Evolutionary conservation across 169 alveolate genomes (phyloP).

Genomic region (Eimeria praecox): DNA sequence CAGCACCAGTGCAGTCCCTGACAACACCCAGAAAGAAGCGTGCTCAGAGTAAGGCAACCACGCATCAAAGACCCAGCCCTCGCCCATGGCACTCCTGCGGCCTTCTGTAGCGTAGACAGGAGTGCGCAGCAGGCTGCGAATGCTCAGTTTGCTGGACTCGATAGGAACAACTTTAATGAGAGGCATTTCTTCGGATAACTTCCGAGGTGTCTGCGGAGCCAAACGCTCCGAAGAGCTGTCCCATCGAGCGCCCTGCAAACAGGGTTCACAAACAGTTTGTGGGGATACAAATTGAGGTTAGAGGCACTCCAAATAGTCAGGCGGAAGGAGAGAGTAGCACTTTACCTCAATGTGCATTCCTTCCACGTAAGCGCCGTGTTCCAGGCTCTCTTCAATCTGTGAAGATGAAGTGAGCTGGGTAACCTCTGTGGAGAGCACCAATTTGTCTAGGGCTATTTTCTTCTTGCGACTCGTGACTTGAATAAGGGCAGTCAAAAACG

Average conservation of each 20-base stretch:
- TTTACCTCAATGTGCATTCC: slow-evolving; percentile 86
- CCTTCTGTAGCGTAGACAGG: slow-evolving; percentile 93
- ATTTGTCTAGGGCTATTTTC: slow-evolving; percentile 96
- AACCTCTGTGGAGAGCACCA: slow-evolving; percentile 93
- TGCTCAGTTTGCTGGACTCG: slow-evolving; percentile 94
- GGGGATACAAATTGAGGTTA: neutral
- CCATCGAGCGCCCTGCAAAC: slow-evolving; percentile 95
- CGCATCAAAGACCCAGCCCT: slow-evolving; percentile 96
- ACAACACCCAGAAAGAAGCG: slow-evolving; percentile 95
- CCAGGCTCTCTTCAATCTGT: slow-evolving; percentile 90
- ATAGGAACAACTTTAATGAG: slow-evolving; percentile 94
- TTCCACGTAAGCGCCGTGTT: slow-evolving; percentile 92
- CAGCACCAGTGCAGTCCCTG: slow-evolving; percentile 94
- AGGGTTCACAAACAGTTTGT: neutral
- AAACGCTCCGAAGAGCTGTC: slow-evolving; percentile 90
- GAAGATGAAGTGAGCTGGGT: slow-evolving; percentile 88
- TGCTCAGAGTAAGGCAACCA: slow-evolving; percentile 95
- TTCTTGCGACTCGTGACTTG: slow-evolving; percentile 95
- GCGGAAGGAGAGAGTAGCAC: neutral
- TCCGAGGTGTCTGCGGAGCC: slow-evolving; percentile 94
- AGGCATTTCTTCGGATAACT: slow-evolving; percentile 96
- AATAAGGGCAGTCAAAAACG: slow-evolving; percentile 93
- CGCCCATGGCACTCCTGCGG: slow-evolving; percentile 96
- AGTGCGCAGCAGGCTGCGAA: slow-evolving; percentile 93
- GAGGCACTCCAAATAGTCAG: neutral